Base-by-base conservation (phyloP, 169 alveolate genomes). In the Perkinsus olseni region DNA sequence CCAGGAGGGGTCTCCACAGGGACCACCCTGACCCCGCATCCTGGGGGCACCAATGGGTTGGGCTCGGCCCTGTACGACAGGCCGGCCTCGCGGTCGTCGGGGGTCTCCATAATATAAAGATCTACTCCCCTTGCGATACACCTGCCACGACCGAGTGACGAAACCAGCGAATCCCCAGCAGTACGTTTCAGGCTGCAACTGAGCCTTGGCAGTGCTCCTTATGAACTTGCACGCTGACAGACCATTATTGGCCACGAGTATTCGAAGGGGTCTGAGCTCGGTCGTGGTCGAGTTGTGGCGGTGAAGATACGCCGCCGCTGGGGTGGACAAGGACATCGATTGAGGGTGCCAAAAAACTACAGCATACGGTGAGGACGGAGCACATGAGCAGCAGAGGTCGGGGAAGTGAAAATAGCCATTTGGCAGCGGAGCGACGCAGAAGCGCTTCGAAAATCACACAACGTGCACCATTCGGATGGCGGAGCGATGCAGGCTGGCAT, bases 101-200 rank as follows among this genome's bases (percentile, higher is more conserved):
- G 97, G 0, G 97, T 96, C 31, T 97, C 98, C 97, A 96, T 96
- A 34, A 94, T 97, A 8, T 96, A 97, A 62, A 96, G 39, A 91
- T 28, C 39, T 31, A 91, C 74, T 17, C 39, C 39, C 39, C 93
- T 51, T 34, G 39, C 38, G 24, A 39, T 28, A 11, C 74, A 36
- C 93, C 92, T 38, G 20, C 50, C 50, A 34, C 31, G 39, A 28
- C 1, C 38, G 0, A 37, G 39, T 38, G 38, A 28, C 50, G 38
- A 3, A 6, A 91, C 92, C 51, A 92, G 91, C 38, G 93, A 92
- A 50, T 39, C 93, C 95, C 94, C 94, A 94, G 24, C 91, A 92
- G 28, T 94, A 92, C 95, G 91, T 94, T 62, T 62, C 82, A 0
- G 82, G 82, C 82, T 62, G 82, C 82, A 62, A 62, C 34, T 62